Evolutionary conservation across 805 yeast species (phyloP), one percentile per base, ranked within the genome.

Genomic region (Cyberlindnera mississippiensis): DNA sequence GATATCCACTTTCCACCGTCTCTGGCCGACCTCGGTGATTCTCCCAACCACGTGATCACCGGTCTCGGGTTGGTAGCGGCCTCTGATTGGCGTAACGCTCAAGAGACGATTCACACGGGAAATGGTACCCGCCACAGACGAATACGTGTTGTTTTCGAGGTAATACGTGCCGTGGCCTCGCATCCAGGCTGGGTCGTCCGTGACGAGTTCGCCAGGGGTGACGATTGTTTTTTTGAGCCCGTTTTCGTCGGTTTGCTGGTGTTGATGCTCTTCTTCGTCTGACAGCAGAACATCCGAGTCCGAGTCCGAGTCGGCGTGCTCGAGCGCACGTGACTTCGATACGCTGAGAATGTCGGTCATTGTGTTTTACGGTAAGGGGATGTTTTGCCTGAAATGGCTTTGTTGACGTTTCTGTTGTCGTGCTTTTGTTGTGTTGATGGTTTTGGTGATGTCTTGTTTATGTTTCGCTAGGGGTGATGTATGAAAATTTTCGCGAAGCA

Each of bases 151-250:
- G 50, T 82, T 83, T 27, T 78, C 80, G 30, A 84, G 66, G 51
- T 82, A 78, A 61, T 88, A 93, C 0, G 98, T 93, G 6, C 99
- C 99, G 59, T 91, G 99, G 24, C 99, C 99, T 58, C 95, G 78
- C 99, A 93, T 93, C 97, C 98, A 93, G 2, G 82, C 75, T 6
- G 96, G 86, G 57, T 93, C 98, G 52, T 86, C 93, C 0, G 98
- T 93, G n/a, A 93, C 85, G 38, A 90, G 67, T 60, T 93, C 97
- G 9, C 99, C 99, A 0, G 99, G 99, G 1, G 97, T 88, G 15
- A 91, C 96, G 9, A 93, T 64, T 11, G 64, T 51, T 6, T 48
- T 63, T 34, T 62, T 63, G 14, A 63, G 45, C 10, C 56, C 59
- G 15, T 51, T 39, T 16, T 51, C 56, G 35, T 57, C 68, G 8